These are phyloP conservation scores for Tetradesmus obliquus DNA, from an alignment of 139 green algal genomes.

Conservation along the genomic window DNA sequence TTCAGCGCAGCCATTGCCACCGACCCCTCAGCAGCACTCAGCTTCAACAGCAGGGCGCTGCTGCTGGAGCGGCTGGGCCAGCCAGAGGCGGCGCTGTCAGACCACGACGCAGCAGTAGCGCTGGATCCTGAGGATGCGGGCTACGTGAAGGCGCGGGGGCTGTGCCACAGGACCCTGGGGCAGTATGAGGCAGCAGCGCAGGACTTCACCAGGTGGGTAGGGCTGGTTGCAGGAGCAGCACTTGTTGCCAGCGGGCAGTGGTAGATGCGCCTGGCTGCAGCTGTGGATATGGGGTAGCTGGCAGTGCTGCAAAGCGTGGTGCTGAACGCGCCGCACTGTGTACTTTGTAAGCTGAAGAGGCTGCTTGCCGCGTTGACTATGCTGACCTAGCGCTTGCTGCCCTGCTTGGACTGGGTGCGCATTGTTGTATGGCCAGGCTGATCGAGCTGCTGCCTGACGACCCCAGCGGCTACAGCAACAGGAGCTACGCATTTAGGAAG, in stretches of 20 bases:
- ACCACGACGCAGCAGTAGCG: conserved; percentile 58
- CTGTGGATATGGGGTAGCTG: no score
- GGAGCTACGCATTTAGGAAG: conserved; percentile 73
- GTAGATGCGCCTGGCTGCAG: no score
- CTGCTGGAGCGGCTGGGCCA: conserved; percentile 63
- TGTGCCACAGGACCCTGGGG: conserved; percentile 49
- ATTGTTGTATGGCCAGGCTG: not conserved
- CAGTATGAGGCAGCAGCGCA: conserved; percentile 55
- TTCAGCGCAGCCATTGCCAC: conserved; percentile 63
- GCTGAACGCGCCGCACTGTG: no score
- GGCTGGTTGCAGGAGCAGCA: not conserved
- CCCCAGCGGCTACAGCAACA: conserved; percentile 59
- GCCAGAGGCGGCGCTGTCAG: conserved; percentile 48
- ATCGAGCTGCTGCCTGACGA: conserved; percentile 59
- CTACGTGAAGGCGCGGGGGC: conserved; percentile 66
- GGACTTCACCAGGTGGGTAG: conserved; percentile 59
- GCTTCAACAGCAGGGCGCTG: conserved; percentile 60
- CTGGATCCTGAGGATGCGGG: conserved; percentile 54
- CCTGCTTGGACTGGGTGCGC: not conserved
- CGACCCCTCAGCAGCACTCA: conserved; percentile 56
- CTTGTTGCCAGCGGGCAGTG: not conserved
- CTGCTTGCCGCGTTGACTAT: no score
- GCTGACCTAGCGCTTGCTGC: not conserved
- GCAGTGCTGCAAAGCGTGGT: no score
- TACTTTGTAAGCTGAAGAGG: no score